phyloP scores from a whole-genome alignment of 2,329 filamentous ascomycete genomes.

The Aureobasidium sp. region DNA sequence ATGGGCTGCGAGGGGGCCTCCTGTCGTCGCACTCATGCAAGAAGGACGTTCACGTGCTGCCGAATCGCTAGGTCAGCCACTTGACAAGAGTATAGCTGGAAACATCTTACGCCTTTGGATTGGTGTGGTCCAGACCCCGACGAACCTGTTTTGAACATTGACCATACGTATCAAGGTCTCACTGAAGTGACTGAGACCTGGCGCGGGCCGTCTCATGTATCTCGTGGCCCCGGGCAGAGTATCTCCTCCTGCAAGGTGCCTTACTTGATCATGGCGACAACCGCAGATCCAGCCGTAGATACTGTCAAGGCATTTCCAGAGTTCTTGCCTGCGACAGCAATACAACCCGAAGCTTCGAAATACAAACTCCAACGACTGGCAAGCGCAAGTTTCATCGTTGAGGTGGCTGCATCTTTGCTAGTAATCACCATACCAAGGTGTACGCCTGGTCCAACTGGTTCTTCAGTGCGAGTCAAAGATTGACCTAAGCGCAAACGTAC shows the following conservation, averaged over 20 bases:
- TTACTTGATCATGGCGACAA: not conserved
- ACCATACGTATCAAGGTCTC: not conserved
- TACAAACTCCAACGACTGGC: not conserved
- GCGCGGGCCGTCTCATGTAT: not conserved
- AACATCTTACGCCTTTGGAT: not conserved
- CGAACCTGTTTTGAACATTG: no score
- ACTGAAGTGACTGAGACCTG: not conserved
- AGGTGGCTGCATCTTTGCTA: not conserved
- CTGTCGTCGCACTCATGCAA: not conserved
- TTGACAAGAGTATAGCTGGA: not conserved
- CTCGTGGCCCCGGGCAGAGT: not conserved
- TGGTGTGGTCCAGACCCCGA: not conserved
- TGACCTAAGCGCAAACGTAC: not conserved
- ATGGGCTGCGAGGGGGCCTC: not conserved
- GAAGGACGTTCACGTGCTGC: not conserved
- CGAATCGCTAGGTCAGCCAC: not conserved
- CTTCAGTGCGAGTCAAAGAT: not conserved
- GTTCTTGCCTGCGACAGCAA: not conserved
- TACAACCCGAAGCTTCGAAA: not conserved
- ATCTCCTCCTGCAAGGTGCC: not conserved
- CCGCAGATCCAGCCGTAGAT: not conserved
- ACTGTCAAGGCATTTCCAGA: not conserved
- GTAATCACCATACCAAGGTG: not conserved
- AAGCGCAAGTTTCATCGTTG: not conserved
- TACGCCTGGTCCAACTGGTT: not conserved